Conservation (phyloP, 257 asterid species). For the Primulina huaijiensis region DNA sequence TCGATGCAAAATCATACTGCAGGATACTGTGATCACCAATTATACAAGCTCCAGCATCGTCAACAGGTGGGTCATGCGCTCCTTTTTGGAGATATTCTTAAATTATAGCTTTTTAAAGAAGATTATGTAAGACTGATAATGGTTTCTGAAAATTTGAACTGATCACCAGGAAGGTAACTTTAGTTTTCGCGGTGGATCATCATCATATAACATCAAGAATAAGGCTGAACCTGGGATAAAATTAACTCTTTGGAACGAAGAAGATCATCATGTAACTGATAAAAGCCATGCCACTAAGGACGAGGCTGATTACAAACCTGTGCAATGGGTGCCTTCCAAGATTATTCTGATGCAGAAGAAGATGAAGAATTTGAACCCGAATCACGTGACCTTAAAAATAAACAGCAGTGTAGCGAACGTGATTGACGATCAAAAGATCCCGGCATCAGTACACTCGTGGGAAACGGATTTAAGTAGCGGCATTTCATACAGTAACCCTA, state of each 20-base stretch:
- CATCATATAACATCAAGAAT: slow-evolving; percentile 30
- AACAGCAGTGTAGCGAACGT: slow-evolving; percentile 7
- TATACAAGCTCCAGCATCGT: slow-evolving; percentile 28
- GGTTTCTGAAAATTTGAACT: neutral
- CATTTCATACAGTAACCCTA: slow-evolving; percentile 54
- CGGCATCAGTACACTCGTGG: slow-evolving; percentile 30
- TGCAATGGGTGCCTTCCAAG: slow-evolving; percentile 41
- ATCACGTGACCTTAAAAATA: slow-evolving; percentile 6
- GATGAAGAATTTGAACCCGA: slow-evolving; percentile 29
- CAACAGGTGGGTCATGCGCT: slow-evolving; percentile 25
- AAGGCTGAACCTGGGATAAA: slow-evolving; percentile 31
- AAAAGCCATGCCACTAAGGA: neutral
- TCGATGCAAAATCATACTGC: slow-evolving; percentile 34
- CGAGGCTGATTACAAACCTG: neutral
- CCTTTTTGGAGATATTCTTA: neutral
- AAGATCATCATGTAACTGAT: slow-evolving; percentile 13
- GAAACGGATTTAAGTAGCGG: slow-evolving; percentile 59
- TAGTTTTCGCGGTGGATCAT: slow-evolving; percentile 24
- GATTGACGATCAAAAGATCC: slow-evolving; percentile 34
- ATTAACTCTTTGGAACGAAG: slow-evolving; percentile 44
- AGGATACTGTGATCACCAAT: slow-evolving; percentile 20
- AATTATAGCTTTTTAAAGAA: neutral
- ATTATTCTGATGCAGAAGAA: slow-evolving; percentile 35
- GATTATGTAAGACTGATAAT: neutral
- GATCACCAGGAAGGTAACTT: slow-evolving; percentile 4